These are phyloP conservation scores for Micractinium sp. DNA, from an alignment of 139 green algal genomes.

Conservation along the genomic window DNA sequence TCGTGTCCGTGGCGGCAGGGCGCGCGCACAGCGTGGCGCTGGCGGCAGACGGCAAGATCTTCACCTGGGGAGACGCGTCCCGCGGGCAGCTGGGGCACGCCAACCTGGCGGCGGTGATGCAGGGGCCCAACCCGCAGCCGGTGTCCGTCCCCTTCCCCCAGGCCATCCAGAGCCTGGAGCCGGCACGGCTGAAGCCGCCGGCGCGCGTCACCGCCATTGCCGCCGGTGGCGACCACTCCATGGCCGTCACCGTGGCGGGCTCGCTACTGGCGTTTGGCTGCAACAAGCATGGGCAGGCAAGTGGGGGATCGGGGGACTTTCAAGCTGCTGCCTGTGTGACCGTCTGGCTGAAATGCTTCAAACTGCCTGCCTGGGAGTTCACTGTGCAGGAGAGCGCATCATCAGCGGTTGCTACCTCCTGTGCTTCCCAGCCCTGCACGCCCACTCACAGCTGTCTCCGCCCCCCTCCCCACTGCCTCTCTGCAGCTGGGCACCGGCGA, in stretches of 20 bases:
- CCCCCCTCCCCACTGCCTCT: neutral
- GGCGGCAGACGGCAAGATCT: slow-evolving; percentile 78
- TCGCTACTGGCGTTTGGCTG: slow-evolving; percentile 70
- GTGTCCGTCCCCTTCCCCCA: slow-evolving; percentile 51
- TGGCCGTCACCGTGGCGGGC: slow-evolving; percentile 78
- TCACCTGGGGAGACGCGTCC: slow-evolving; percentile 74
- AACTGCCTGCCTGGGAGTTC: neutral
- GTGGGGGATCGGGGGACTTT: neutral
- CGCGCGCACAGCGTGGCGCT: slow-evolving; percentile 77
- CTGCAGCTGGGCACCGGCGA: slow-evolving; percentile 55
- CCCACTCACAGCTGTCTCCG: neutral
- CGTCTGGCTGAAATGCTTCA: neutral
- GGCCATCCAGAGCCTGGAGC: slow-evolving; percentile 70
- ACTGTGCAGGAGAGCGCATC: neutral
- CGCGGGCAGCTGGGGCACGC: slow-evolving; percentile 77
- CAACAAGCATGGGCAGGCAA: slow-evolving; percentile 60
- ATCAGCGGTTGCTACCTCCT: neutral
- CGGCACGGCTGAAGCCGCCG: slow-evolving; percentile 56
- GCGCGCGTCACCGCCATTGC: slow-evolving; percentile 76
- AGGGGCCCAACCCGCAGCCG: slow-evolving; percentile 41
- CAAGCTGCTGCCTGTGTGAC: neutral
- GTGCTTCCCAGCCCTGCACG: neutral
- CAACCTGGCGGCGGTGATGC: slow-evolving; percentile 42
- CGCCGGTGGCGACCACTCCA: slow-evolving; percentile 73
- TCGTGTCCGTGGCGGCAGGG: slow-evolving; percentile 74